Evolutionary conservation across 768 basidiomycete species (phyloP).

Genomic region (Suillus tomentosus): DNA sequence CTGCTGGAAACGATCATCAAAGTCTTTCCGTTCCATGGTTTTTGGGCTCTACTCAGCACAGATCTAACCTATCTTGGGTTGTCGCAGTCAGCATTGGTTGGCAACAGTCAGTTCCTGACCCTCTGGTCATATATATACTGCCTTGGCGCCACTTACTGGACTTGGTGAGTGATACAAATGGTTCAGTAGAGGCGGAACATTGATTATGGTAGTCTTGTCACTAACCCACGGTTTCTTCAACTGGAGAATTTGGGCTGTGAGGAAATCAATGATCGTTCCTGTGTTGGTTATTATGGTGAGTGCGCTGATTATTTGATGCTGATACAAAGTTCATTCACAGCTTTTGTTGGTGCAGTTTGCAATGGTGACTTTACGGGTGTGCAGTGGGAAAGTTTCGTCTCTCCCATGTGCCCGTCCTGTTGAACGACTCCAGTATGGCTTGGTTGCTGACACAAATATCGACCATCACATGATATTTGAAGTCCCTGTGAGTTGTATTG

Average conservation of each 20-base stretch:
- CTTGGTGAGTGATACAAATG: slow-evolving; percentile 19
- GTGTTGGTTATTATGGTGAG: slow-evolving; percentile 23
- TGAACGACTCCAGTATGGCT: slow-evolving; percentile 12
- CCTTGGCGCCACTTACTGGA: slow-evolving; percentile 15
- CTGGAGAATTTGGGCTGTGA: slow-evolving; percentile 24
- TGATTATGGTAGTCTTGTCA: slow-evolving; percentile 15
- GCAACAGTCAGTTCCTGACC: slow-evolving; percentile 8
- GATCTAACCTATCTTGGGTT: slow-evolving; percentile 16
- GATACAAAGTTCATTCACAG: slow-evolving; percentile 9
- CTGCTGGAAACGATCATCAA: slow-evolving; percentile 23
- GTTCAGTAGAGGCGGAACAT: not conserved
- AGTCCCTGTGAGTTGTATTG: slow-evolving; percentile 10
- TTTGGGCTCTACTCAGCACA: slow-evolving; percentile 13
- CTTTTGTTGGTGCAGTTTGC: slow-evolving; percentile 25
- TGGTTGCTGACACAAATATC: slow-evolving; percentile 11
- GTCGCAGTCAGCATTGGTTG: slow-evolving; percentile 10
- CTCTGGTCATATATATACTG: slow-evolving; percentile 12
- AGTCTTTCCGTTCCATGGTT: slow-evolving; percentile 15
- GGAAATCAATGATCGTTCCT: not conserved
- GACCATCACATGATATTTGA: slow-evolving; percentile 13
- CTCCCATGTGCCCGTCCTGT: not conserved
- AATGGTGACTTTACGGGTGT: slow-evolving; percentile 18
- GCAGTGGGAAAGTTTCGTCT: slow-evolving; percentile 7
- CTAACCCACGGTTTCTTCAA: slow-evolving; percentile 25
- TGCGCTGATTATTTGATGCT: not conserved